Evolutionary conservation across 2,329 filamentous ascomycete genomes (phyloP).

Genomic region (Trematosphaeria pertusa): DNA sequence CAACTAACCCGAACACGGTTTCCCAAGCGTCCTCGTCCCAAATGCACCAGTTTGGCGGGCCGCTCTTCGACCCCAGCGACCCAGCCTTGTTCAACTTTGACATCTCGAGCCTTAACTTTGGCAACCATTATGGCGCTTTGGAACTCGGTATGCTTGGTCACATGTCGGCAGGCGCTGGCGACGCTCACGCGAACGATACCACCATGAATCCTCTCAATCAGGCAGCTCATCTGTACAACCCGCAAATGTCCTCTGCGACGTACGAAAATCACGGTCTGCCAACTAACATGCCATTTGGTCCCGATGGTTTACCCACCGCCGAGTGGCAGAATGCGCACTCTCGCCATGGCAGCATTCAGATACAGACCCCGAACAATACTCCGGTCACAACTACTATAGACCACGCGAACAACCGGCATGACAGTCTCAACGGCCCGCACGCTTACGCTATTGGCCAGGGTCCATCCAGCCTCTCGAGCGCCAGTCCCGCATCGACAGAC

Average conservation of each 20-base stretch:
- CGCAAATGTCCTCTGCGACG: slow-evolving; percentile 44
- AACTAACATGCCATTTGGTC: slow-evolving; percentile 41
- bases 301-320: slow-evolving; percentile 31
- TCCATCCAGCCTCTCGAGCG: slow-evolving; percentile 62
- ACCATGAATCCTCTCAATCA: slow-evolving; percentile 45
- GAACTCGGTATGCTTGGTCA: slow-evolving; percentile 97
- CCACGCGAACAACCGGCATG: slow-evolving; percentile 35
- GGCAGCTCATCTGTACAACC: slow-evolving; percentile 45
- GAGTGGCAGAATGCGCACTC: slow-evolving; percentile 50
- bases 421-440: slow-evolving; percentile 53
- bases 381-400: slow-evolving; percentile 46
- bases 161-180: slow-evolving; percentile 90
- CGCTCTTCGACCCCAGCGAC: slow-evolving; percentile 88
- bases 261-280: slow-evolving; percentile 32
- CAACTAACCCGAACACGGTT: slow-evolving; percentile 56
- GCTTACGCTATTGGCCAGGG: slow-evolving; percentile 69
- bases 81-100: slow-evolving; percentile 96
- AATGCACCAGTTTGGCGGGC: slow-evolving; percentile 57
- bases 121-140: slow-evolving; percentile 92
- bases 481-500: slow-evolving; percentile 60
- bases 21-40: slow-evolving; percentile 47
- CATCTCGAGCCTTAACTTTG: slow-evolving; percentile 91
- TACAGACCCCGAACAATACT: slow-evolving; percentile 52
- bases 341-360: slow-evolving; percentile 53
- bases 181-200: slow-evolving; percentile 73